Base-by-base conservation (phyloP, 768 basidiomycete genomes). In the Coprinopsis cinerea region DNA sequence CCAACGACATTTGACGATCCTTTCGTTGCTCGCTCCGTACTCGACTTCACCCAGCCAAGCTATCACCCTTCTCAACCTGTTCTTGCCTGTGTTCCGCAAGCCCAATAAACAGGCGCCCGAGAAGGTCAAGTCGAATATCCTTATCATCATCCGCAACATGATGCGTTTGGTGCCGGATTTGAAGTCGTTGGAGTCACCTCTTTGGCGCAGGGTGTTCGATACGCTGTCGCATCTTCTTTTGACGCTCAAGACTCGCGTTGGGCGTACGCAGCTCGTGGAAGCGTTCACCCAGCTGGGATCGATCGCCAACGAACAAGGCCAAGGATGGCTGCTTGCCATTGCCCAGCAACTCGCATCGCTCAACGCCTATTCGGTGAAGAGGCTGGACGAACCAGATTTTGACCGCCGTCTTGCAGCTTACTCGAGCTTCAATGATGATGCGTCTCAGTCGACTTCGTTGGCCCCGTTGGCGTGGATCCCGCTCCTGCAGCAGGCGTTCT, bases 341-440 rank as follows among this genome's bases (percentile, higher is more conserved):
- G 35, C 51, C 7, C 17, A 35, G 10, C 44, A 52, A 13, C 51
- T 52, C 3, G 76, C 83, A 1, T 63, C 70, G 5, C 64, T 93
- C 3, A 98, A 98, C 59, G 83, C 95, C 0, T 99, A 85, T 61
- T 95, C 93, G 0, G 64, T 65, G 1, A 86, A 82, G 57, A 77
- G 92, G 5, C 64, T 92, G 27, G 92, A 95, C 49, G 93, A 98
- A 60, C 89, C 93, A 2, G 92, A 98, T 64, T 97, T 96, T 55
- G 89, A 94, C 49, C 76, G 81, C 24, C 85, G 96, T 1, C 70
- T 98, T 2, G 63, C 66, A 1, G 92, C 90, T 0, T 96, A 91
- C 66, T 71, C 78, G 0, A 62, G 61, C 11, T 68, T 98, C 43
- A 95, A 92, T 63, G 92, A 93, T 53, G 68, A 63, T 0, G 47